Evolutionary conservation across 2,329 filamentous ascomycete genomes (phyloP).

Genomic region (Trichoderma sp.): DNA sequence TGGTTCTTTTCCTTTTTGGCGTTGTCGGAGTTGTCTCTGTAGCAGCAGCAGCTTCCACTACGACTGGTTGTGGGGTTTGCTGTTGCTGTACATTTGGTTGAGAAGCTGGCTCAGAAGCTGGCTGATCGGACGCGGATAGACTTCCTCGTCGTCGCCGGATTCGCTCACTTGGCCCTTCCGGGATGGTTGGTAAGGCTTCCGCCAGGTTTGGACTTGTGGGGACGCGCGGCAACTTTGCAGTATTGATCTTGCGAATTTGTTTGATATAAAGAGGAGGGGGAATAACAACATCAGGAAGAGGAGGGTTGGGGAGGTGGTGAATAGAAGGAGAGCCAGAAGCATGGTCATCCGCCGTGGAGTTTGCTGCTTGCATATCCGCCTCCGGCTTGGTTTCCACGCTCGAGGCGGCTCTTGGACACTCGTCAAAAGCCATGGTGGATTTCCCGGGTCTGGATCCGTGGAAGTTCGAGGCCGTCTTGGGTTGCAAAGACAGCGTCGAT

Average conservation of each 20-base stretch:
- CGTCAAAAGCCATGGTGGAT: constrained; percentile 26
- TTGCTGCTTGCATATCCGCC: constrained; percentile 23
- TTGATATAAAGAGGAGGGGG: constrained; percentile 12
- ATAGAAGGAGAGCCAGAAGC: constrained; percentile 21
- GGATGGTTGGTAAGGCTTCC: constrained; percentile 54
- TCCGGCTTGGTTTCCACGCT: constrained; percentile 10
- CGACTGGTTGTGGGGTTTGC: not conserved
- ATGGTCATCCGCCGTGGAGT: constrained; percentile 18
- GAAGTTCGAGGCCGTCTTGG: constrained; percentile 17
- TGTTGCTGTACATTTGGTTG: not conserved
- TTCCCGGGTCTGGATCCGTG: not conserved
- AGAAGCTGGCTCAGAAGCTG: not conserved
- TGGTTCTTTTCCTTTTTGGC: constrained; percentile 13
- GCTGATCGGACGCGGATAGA: constrained; percentile 17
- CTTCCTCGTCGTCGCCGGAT: constrained; percentile 38
- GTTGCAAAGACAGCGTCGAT: constrained; percentile 21
- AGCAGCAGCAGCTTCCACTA: not conserved
- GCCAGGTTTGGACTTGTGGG: constrained; percentile 37
- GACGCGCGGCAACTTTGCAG: constrained; percentile 55
- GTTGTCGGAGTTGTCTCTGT: not conserved
- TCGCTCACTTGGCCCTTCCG: constrained; percentile 52
- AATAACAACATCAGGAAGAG: not conserved
- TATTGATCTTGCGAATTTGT: constrained; percentile 30
- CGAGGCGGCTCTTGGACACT: constrained; percentile 27
- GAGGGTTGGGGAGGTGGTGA: constrained; percentile 21